phyloP scores from a whole-genome alignment of 2,329 filamentous ascomycete species.

The Cadophora gregata region DNA sequence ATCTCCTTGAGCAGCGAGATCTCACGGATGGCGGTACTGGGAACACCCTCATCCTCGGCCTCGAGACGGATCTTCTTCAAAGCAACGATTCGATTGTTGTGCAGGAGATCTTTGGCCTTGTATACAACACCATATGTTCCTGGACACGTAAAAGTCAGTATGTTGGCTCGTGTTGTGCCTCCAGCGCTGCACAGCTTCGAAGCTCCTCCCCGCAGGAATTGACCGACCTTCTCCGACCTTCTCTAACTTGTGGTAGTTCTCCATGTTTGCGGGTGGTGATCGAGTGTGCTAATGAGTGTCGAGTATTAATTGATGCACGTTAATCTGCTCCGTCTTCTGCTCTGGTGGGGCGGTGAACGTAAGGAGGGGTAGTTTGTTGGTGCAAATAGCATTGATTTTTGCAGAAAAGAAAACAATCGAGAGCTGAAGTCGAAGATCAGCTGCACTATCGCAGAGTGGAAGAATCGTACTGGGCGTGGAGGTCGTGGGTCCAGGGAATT shows the following conservation, averaged over 20 bases:
- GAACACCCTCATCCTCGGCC: constrained; percentile 92
- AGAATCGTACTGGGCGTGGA: constrained; percentile 18
- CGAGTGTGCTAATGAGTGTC: constrained; percentile 39
- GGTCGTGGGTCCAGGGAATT: constrained; percentile 28
- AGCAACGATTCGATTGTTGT: constrained; percentile 84
- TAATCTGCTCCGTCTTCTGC: constrained; percentile 37
- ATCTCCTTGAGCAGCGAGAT: constrained; percentile 95
- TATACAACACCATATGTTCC: constrained; percentile 96
- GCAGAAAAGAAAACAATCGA: constrained; percentile 21
- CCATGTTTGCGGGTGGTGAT: constrained; percentile 61
- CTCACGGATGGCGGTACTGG: constrained; percentile 90
- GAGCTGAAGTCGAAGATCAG: constrained; percentile 13
- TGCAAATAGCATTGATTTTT: constrained; percentile 33
- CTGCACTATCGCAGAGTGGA: constrained; percentile 23
- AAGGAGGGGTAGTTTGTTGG: constrained; percentile 40
- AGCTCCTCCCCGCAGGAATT: constrained; percentile 18
- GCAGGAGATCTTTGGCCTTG: constrained; percentile 86
- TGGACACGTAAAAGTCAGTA: constrained; percentile 48
- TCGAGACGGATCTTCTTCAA: constrained; percentile 96
- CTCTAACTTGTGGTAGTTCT: constrained; percentile 96
- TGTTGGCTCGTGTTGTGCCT: constrained; percentile 14
- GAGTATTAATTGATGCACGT: constrained; percentile 39
- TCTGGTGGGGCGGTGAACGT: constrained; percentile 43
- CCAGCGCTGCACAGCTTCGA: background rate
- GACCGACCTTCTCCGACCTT: constrained; percentile 90